Conservation (phyloP, 225 moss, liverwort and hornwort genomes). For the Physcomitrium patens region DNA sequence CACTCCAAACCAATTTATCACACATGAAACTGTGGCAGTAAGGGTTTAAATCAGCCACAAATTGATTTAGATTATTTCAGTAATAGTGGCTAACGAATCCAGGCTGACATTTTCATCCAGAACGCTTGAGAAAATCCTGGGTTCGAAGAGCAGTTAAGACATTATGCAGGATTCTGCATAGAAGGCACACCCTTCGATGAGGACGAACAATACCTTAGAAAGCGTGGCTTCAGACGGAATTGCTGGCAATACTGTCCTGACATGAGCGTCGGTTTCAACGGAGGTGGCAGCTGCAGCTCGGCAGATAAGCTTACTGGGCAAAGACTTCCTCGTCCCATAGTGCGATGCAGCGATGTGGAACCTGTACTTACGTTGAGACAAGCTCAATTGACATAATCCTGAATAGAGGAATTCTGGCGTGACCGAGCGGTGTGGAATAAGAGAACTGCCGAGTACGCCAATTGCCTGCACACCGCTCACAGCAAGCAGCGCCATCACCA, state of each 20-base stretch:
- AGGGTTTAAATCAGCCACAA: slow-evolving; percentile 14
- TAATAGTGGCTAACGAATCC: slow-evolving; percentile 1
- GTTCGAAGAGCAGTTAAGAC: neutral
- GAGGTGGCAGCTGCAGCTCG: slow-evolving; percentile 36
- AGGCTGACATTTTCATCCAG: slow-evolving; percentile 2
- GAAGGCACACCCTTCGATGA: neutral
- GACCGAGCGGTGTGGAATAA: slow-evolving; percentile 13
- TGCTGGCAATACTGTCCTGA: slow-evolving; percentile 34
- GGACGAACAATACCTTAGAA: slow-evolving; percentile 35
- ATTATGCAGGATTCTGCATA: neutral
- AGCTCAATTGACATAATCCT: slow-evolving; percentile 32
- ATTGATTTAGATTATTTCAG: neutral
- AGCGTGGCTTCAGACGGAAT: slow-evolving; percentile 62
- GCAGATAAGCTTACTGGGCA: slow-evolving; percentile 21
- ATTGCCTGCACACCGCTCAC: slow-evolving; percentile 29
- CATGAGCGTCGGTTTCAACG: slow-evolving; percentile 29
- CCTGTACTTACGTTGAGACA: neutral
- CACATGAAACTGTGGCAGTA: neutral
- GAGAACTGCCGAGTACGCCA: slow-evolving; percentile 42
- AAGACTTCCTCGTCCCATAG: slow-evolving; percentile 17
- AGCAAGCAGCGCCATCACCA: slow-evolving; percentile 47
- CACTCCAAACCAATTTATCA: slow-evolving; percentile 12
- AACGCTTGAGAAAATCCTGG: neutral
- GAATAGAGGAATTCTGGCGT: slow-evolving; percentile 9
- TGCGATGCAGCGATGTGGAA: slow-evolving; percentile 23